Evolutionary conservation across 2,329 filamentous ascomycete genomes (phyloP), one percentile per base, ranked within the genome.

Genomic region (Tothia fuscella): DNA sequence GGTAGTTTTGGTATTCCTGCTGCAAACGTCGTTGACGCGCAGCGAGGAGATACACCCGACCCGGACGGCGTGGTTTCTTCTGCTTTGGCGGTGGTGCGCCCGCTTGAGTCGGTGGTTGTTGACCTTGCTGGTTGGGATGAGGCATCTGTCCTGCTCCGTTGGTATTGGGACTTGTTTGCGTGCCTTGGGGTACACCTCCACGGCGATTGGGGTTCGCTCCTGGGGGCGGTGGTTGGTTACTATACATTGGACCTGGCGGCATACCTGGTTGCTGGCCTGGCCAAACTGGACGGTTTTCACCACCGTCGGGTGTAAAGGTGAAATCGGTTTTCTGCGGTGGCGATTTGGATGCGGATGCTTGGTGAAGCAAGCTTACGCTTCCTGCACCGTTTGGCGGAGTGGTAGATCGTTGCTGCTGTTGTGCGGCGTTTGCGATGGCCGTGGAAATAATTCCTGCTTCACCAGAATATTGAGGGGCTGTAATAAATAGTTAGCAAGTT

Each of bases 231-330:
- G n/a, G n/a, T n/a, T n/a, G n/a, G n/a, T n/a, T n/a, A n/a, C n/a
- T n/a, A n/a, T n/a, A 50, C 47, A 25, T 49, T 51, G 19, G 36
- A 32, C 49, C 47, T 32, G 48, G 33, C 17, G 44, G 24, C 22
- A 49, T 44, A n/a, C n/a, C n/a, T n/a, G n/a, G n/a, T 38, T 41
- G 46, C 17, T 40, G 38, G 62, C 79, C 76, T 32, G 83, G 82
- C 78, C 82, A 85, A 39, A 79, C 77, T 57, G 86, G 74, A 43
- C 81, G 78, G 45, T 81, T 85, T 1, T 84, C 80, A 56, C 91
- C 86, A 1, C 88, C 89, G 53, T 93, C 84, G 61, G 87, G 95
- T 10, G 86, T 93, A 56, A 98, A 98, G 7, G 91, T 98, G 58
- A 98, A 98, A 52, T 95, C 86, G 0, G 83, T 82, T 43, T 87